Evolutionary conservation across 2,329 filamentous ascomycete genomes (phyloP).

Genomic region (Ophiosphaerella herpotricha): DNA sequence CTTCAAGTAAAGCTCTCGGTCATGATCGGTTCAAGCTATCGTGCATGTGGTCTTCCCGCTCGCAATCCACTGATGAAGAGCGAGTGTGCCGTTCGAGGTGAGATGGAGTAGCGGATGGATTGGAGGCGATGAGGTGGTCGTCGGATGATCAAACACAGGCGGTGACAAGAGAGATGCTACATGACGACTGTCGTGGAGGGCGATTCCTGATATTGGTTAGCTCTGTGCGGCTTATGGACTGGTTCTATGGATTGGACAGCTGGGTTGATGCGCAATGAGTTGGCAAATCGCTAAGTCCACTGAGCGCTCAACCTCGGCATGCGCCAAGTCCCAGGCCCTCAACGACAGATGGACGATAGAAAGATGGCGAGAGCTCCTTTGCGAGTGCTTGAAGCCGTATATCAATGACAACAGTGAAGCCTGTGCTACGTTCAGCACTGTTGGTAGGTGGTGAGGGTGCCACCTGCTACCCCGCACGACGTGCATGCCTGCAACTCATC

Average conservation of each 20-base stretch:
- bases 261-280: conserved; percentile 42
- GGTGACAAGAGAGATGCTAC: conserved; percentile 46
- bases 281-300: conserved; percentile 41
- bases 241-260: conserved; percentile 33
- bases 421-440: neutral
- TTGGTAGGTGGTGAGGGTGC: neutral
- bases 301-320: conserved; percentile 20
- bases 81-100: conserved; percentile 14
- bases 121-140: conserved; percentile 24
- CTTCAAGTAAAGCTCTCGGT: conserved; percentile 29
- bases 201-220: conserved; percentile 35
- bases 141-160: conserved; percentile 35
- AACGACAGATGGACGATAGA: conserved; percentile 3
- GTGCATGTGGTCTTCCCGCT: neutral
- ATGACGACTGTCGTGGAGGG: conserved; percentile 39
- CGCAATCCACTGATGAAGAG: too few relatives aligned
- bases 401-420: neutral
- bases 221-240: conserved; percentile 39
- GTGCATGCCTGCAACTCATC: neutral
- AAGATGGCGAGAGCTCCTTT: neutral
- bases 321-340: conserved; percentile 12
- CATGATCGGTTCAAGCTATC: conserved; percentile 32
- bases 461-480: neutral
- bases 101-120: conserved; percentile 24
- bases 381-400: neutral